Percentiles rank a stretch among this genome's conserved stretches.
Evolutionary conservation across 2,329 filamentous ascomycete species (phyloP).

Genomic region (Fusarium phyllophilum): DNA sequence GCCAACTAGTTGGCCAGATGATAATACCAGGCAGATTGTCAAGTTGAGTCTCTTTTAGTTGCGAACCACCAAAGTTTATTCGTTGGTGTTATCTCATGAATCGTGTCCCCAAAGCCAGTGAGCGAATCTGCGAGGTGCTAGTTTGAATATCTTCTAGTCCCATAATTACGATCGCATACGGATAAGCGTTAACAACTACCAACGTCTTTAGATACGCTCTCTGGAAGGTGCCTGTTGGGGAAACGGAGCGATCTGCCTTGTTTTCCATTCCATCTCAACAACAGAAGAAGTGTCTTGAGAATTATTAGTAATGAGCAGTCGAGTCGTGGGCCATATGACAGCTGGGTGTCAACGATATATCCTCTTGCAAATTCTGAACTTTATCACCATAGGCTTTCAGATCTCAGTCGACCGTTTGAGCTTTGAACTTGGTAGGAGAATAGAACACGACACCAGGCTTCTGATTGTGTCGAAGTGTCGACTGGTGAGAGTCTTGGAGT

Average conservation of each 20-base stretch:
- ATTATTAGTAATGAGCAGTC: not conserved
- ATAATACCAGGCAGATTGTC: not conserved
- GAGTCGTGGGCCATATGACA: not conserved
- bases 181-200: slow-evolving; percentile 9
- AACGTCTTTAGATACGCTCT: not conserved
- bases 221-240: not conserved
- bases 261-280: not conserved
- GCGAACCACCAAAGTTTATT: not conserved
- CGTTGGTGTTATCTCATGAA: slow-evolving; percentile 2
- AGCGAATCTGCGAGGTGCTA: not conserved
- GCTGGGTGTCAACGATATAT: not conserved
- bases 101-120: not conserved
- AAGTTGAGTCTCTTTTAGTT: not conserved
- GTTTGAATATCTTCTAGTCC: not conserved
- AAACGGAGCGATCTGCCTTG: not conserved
- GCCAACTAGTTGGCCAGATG: not conserved
- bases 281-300: not conserved
- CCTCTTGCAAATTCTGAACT: not conserved
- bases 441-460: not conserved
- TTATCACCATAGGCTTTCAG: not conserved
- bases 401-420: not conserved
- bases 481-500: not conserved
- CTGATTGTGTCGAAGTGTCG: not conserved
- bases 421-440: not conserved
- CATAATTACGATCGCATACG: slow-evolving; percentile 7